These are phyloP conservation scores for Globisporangium cystogenes DNA, from an alignment of 352 stramenopile genomes.

Conservation along the genomic window DNA sequence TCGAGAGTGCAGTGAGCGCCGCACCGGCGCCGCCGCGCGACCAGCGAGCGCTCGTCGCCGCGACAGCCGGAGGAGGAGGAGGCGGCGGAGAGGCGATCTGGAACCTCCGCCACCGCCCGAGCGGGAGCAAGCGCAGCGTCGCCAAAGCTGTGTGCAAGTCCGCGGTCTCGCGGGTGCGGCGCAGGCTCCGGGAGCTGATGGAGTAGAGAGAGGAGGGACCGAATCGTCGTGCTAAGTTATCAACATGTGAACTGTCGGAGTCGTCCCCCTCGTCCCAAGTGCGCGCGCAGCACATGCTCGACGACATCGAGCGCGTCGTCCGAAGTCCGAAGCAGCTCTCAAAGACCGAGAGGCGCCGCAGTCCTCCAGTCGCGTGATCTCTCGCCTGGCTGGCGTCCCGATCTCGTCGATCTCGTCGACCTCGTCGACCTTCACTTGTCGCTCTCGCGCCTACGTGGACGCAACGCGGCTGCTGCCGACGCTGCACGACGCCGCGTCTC, in stretches of 20 bases:
- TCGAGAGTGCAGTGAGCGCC: conserved; percentile 1
- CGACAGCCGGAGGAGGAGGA: too few relatives aligned
- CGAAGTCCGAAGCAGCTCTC: too few relatives aligned
- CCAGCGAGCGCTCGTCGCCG: background rate
- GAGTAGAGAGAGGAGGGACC: background rate
- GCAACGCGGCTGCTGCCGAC: background rate
- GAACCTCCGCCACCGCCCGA: background rate
- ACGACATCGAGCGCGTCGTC: too few relatives aligned
- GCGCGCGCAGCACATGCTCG: too few relatives aligned
- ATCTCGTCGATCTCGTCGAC: background rate
- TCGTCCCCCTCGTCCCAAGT: too few relatives aligned
- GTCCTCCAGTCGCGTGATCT: too few relatives aligned
- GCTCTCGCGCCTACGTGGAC: background rate
- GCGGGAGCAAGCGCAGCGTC: conserved; percentile 4
- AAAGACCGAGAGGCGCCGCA: too few relatives aligned
- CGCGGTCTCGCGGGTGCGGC: background rate
- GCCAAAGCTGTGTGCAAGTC: conserved; percentile 3
- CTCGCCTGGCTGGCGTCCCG: background rate
- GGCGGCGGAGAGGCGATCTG: background rate
- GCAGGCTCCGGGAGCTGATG: background rate
- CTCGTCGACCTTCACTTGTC: background rate
- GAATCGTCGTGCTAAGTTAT: too few relatives aligned
- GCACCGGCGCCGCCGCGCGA: background rate
- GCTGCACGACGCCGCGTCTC: conserved; percentile 12
- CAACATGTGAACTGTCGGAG: too few relatives aligned